Conservation (phyloP, 306 rosid species). For the Nissolia schottii region DNA sequence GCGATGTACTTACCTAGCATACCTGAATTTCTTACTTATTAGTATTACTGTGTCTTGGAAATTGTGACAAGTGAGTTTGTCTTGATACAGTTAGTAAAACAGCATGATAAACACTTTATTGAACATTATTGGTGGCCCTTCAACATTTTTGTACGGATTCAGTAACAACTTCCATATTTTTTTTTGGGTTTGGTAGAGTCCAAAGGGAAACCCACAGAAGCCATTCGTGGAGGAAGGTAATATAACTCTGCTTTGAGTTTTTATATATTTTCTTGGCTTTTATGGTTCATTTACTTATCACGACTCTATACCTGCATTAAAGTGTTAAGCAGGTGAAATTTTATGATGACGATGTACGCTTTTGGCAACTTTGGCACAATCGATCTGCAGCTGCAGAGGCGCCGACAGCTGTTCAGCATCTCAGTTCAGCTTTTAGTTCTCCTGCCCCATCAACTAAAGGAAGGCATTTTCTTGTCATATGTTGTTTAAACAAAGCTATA, state of each 20-base stretch:
- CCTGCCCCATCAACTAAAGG: conserved; percentile 91
- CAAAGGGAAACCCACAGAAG: conserved; percentile 90
- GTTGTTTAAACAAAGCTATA: conserved; percentile 95
- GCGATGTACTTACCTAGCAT: background rate
- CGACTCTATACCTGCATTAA: conserved; percentile 24
- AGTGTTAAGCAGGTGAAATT: conserved; percentile 97
- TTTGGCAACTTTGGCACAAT: conserved; percentile 93
- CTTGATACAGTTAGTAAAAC: conserved; percentile 4
- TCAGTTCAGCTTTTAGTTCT: conserved; percentile 69
- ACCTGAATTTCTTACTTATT: background rate
- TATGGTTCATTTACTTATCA: conserved; percentile 26
- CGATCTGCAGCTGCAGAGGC: conserved; percentile 97
- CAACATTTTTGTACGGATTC: conserved; percentile 11
- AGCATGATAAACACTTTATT: background rate
- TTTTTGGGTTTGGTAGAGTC: conserved; percentile 49
- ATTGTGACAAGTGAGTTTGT: background rate
- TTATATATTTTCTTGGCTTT: background rate
- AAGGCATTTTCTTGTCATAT: conserved; percentile 96
- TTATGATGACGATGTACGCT: conserved; percentile 91
- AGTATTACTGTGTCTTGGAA: background rate
- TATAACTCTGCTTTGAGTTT: conserved; percentile 6
- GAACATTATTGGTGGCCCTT: background rate
- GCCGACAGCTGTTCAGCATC: conserved; percentile 70
- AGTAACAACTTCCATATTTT: background rate
- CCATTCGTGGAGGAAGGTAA: conserved; percentile 99